These are phyloP conservation scores for Rickenella mellea DNA, from an alignment of 768 basidiomycete species.

Conservation along the genomic window DNA sequence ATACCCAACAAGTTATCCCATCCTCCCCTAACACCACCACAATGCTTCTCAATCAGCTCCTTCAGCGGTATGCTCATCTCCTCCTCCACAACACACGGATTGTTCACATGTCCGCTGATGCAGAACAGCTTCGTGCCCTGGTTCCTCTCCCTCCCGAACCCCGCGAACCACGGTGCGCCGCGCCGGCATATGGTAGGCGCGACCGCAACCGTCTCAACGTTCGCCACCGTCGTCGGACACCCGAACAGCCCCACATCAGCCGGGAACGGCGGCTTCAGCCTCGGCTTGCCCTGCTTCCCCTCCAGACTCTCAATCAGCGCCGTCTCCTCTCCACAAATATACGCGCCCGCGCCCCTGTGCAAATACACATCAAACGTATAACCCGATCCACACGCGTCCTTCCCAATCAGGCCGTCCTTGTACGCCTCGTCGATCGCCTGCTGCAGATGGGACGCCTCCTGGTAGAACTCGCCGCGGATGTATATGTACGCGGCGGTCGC, in stretches of 20 bases:
- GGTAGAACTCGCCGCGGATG: conserved; percentile 96
- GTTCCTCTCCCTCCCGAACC: conserved; percentile 87
- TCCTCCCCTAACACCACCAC: conserved; percentile 87
- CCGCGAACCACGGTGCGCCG: conserved; percentile 83
- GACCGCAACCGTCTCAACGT: conserved; percentile 97
- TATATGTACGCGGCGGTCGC: conserved; percentile 99
- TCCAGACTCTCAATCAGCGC: conserved; percentile 95
- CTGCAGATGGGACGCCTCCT: conserved; percentile 89
- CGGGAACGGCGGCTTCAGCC: conserved; percentile 97
- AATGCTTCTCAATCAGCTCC: conserved; percentile 94
- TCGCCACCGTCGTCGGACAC: conserved; percentile 94
- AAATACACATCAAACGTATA: conserved; percentile 97
- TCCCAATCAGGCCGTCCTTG: conserved; percentile 77
- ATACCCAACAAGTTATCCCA: conserved; percentile 98
- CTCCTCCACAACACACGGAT: conserved; percentile 95
- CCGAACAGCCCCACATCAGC: conserved; percentile 97
- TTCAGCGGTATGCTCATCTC: conserved; percentile 97
- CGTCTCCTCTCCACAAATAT: conserved; percentile 98
- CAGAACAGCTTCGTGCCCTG: conserved; percentile 97
- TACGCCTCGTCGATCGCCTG: conserved; percentile 96
- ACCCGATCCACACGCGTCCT: conserved; percentile 85
- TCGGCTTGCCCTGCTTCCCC: conserved; percentile 97
- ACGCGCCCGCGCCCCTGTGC: conserved; percentile 97
- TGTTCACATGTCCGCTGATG: conserved; percentile 95
- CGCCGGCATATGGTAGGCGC: conserved; percentile 94